A percentile compares a stretch with the other conserved stretches of the same genome.
Conservation (phyloP, 2,329 filamentous ascomycete genomes). For the Akanthomyces muscarius region DNA sequence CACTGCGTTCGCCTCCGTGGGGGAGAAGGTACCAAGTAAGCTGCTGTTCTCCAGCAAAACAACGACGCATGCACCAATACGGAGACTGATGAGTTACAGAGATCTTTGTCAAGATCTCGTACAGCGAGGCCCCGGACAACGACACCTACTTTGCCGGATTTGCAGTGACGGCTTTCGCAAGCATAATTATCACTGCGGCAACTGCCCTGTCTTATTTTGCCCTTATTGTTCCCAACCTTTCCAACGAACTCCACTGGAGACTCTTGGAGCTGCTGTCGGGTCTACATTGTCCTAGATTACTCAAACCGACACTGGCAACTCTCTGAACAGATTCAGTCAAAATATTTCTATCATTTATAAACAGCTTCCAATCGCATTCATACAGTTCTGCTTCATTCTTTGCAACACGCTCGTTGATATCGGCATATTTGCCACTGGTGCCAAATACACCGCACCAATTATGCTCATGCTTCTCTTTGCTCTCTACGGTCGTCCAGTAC, state of each 20-base stretch:
- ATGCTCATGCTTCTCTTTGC: neutral
- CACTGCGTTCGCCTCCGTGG: neutral
- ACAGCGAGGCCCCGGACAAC: neutral
- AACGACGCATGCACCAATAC: neutral
- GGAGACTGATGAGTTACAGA: neutral
- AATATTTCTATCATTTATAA: conserved; percentile 1
- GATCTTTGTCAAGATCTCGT: neutral
- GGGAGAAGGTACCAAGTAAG: neutral
- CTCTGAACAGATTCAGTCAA: neutral
- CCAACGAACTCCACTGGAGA: neutral
- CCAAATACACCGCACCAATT: neutral
- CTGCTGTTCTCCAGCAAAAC: too few species aligned
- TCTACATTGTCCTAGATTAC: neutral
- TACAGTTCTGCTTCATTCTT: neutral
- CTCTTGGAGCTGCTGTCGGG: neutral
- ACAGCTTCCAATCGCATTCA: neutral
- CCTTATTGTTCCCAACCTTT: neutral
- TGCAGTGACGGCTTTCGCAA: neutral
- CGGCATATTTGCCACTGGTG: neutral
- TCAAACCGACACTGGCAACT: neutral
- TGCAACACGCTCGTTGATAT: neutral
- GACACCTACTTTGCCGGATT: neutral
- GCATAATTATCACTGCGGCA: neutral
- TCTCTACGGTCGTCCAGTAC: neutral
- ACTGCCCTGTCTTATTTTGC: neutral